Base-by-base conservation (phyloP, 2,329 filamentous ascomycete genomes). In the Plectosphaerella plurivora region DNA sequence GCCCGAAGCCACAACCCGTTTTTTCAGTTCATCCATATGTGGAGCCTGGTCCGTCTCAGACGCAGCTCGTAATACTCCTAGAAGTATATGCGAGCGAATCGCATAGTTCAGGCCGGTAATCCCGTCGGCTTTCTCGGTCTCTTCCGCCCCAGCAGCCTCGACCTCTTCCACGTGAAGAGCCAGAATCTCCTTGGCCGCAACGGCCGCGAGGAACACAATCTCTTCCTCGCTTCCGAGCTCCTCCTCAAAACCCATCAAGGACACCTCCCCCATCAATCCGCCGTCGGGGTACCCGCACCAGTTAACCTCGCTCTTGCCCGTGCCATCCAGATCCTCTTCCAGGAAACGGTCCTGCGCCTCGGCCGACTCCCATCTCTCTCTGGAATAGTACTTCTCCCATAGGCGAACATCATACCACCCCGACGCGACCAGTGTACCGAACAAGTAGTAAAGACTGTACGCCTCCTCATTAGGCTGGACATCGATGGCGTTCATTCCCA, bases 181-280 rank as follows among this genome's bases (percentile, higher is more conserved):
- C 10, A 5, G 25, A 28, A n/a, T 10, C 20, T 59, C 49, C 35
- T 46, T 52, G 39, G 39, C 51, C 12, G 51, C 56, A 50, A 58
- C 49, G 22, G 54, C 56, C 12, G 56, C 52, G 28, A 59, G 33
- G 44, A 59, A 59, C 18, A 50, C 52, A 20, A 57, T 33, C 49
- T 58, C 56, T 49, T 59, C 56, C 33, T 54, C 56, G 50, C 56
- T 59, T 15, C 54, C 56, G 3, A 59, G n/a, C 37, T 58, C 54
- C 9, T 49, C 51, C 45, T 55, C 51, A 52, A 52, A 59, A 11
- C 57, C 54, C 33, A 52, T 45, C 14, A 4, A 3, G 24, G 44
- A 53, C 46, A 49, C 48, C 36, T 37, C 9, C 16, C 3, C 16
- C 11, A 45, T 41, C 18, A 47, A 20, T 3, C 49, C 44, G n/a